Percentiles rank a stretch among this genome's conserved stretches.
phyloP scores from a whole-genome alignment of 345 rosid species.

The Salix suchowensis region DNA sequence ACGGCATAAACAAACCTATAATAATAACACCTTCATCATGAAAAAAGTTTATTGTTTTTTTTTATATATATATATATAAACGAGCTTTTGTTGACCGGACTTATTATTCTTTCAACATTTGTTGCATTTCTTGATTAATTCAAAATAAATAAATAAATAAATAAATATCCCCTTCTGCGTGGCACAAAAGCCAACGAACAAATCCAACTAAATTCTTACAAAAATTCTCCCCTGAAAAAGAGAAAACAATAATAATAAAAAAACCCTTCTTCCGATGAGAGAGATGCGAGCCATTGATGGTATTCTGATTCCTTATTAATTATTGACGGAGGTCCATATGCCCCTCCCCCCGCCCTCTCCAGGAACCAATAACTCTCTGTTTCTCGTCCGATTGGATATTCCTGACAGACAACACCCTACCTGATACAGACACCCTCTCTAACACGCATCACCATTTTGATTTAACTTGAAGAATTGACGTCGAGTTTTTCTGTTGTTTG shows the following conservation, averaged over 20 bases:
- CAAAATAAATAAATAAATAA: not conserved
- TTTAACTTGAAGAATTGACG: slow-evolving; percentile 30
- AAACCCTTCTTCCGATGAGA: not conserved
- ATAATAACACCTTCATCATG: not conserved
- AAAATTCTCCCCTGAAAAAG: not conserved
- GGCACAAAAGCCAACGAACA: slow-evolving; percentile 5
- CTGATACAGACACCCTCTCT: not conserved
- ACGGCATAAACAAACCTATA: too few species aligned
- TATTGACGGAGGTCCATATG: not conserved
- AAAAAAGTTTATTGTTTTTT: not conserved
- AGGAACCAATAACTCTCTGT: not conserved
- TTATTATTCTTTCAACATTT: too few species aligned
- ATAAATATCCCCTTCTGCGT: not conserved
- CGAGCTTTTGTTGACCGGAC: not conserved
- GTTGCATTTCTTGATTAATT: not conserved
- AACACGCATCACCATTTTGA: slow-evolving; percentile 3
- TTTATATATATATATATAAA: not conserved
- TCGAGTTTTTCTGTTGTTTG: slow-evolving; percentile 14
- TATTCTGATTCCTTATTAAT: not conserved
- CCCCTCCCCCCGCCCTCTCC: not conserved
- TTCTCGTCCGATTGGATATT: not conserved
- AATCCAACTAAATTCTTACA: not conserved
- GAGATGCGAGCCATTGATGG: not conserved
- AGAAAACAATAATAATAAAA: not conserved
- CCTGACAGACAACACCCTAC: not conserved